phyloP scores from a whole-genome alignment of 768 basidiomycete species.

The Leccinum boreale region DNA sequence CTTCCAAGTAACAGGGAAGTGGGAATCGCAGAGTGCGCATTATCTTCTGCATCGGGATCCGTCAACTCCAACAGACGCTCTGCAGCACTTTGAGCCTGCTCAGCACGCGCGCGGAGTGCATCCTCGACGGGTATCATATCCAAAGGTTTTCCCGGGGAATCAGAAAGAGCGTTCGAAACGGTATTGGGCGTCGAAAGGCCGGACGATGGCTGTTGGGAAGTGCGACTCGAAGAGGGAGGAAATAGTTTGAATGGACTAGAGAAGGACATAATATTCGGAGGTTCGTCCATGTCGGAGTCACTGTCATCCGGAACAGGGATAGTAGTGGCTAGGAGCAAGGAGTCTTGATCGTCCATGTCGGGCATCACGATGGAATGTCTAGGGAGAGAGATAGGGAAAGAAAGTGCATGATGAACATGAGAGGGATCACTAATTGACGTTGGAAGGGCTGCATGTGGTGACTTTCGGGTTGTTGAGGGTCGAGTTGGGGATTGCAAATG shows the following conservation, averaged over 20 bases:
- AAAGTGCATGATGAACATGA: constrained; percentile 15
- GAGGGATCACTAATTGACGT: constrained; percentile 29
- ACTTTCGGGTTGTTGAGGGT: constrained; percentile 36
- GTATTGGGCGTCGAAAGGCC: constrained; percentile 44
- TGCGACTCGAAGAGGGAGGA: constrained; percentile 37
- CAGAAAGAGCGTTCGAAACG: constrained; percentile 60
- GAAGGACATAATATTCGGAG: constrained; percentile 67
- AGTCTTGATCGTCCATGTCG: constrained; percentile 48
- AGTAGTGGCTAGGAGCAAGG: constrained; percentile 63
- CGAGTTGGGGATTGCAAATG: constrained; percentile 31
- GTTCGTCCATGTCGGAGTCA: constrained; percentile 61
- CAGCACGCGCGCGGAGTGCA: constrained; percentile 79
- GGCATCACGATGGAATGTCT: constrained; percentile 45
- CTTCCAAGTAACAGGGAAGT: constrained; percentile 49
- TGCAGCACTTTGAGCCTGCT: constrained; percentile 92
- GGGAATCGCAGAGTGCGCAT: constrained; percentile 52
- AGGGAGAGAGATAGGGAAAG: constrained; percentile 28
- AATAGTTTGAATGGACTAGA: constrained; percentile 59
- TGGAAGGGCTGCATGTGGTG: constrained; percentile 37
- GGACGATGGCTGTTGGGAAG: constrained; percentile 49
- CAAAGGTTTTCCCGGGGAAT: constrained; percentile 44
- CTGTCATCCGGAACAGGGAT: constrained; percentile 76
- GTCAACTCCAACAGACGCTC: constrained; percentile 84
- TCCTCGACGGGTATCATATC: constrained; percentile 67
- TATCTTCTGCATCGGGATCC: constrained; percentile 66